Conservation (phyloP, 495 filamentous ascomycete species). For the Penicillium steckii region DNA sequence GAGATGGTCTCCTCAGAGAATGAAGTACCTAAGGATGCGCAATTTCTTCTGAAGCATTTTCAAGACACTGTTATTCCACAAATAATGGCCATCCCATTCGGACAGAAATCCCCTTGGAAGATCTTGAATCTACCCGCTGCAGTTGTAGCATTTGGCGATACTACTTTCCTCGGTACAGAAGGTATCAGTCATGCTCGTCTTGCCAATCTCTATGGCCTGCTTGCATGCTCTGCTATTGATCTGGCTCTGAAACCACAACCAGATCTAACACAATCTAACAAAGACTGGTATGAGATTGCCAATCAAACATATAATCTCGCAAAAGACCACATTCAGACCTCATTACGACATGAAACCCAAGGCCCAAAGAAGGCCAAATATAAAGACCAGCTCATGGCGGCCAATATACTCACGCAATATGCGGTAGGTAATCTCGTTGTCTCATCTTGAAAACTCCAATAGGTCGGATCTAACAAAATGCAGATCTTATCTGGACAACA, state of each 20-base stretch:
- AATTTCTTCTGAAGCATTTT: slow-evolving; percentile 31
- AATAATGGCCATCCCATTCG: slow-evolving; percentile 33
- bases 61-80: slow-evolving; percentile 32
- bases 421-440: slow-evolving; percentile 18
- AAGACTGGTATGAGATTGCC: slow-evolving; percentile 27
- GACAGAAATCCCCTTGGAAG: slow-evolving; percentile 34
- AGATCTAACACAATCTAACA: slow-evolving; percentile 8
- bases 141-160: slow-evolving; percentile 29
- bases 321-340: slow-evolving; percentile 33
- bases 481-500: slow-evolving; percentile 36
- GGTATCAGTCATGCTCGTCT: slow-evolving; percentile 30
- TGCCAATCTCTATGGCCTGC: slow-evolving; percentile 31
- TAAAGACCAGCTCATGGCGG: slow-evolving; percentile 42
- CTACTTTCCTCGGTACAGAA: slow-evolving; percentile 30
- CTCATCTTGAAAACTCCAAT: not conserved
- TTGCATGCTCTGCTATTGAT: slow-evolving; percentile 32
- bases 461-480: not conserved
- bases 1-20: slow-evolving; percentile 3
- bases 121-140: slow-evolving; percentile 33
- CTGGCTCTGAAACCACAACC: slow-evolving; percentile 19
- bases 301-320: slow-evolving; percentile 28
- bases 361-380: slow-evolving; percentile 37
- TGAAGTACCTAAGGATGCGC: slow-evolving; percentile 24
- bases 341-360: slow-evolving; percentile 26
- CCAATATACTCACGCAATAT: slow-evolving; percentile 30